Evolutionary conservation across 208 protist species (phyloP).

Genomic region (Trypanosoma cruzi): DNA sequence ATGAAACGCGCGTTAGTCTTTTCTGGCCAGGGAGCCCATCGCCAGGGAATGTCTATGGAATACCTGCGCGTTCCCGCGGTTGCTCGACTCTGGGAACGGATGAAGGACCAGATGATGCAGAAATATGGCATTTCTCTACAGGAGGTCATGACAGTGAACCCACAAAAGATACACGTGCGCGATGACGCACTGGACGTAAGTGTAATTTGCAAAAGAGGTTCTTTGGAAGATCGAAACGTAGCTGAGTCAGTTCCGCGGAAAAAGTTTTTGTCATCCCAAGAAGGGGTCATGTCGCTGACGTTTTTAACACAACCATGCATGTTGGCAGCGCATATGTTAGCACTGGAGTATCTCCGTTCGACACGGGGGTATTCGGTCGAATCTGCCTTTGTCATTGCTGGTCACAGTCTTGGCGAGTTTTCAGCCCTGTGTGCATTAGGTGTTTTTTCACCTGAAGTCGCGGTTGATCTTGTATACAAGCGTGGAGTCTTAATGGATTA

Average conservation of each 20-base stretch:
- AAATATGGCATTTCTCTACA: conserved; percentile 78
- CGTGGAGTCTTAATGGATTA: conserved; percentile 87
- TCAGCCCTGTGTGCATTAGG: conserved; percentile 71
- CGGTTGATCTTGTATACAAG: conserved; percentile 73
- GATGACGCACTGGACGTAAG: conserved; percentile 56
- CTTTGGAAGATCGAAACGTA: conserved; percentile 41
- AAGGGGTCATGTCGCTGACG: conserved; percentile 78
- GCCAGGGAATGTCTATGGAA: conserved; percentile 76
- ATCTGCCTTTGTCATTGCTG: conserved; percentile 45
- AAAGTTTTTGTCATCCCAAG: conserved; percentile 45
- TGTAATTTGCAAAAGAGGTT: conserved; percentile 37
- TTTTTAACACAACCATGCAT: conserved; percentile 86
- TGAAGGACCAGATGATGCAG: conserved; percentile 70
- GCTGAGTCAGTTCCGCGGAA: conserved; percentile 49
- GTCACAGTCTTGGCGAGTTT: conserved; percentile 91
- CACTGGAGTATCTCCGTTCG: conserved; percentile 27
- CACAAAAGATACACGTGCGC: conserved; percentile 42
- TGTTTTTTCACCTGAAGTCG: conserved; percentile 72
- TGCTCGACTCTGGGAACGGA: conserved; percentile 64
- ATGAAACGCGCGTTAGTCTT: conserved; percentile 70
- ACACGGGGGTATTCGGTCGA: conserved; percentile 27
- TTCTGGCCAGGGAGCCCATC: conserved; percentile 80
- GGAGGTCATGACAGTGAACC: conserved; percentile 79
- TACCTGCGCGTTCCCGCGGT: conserved; percentile 37
- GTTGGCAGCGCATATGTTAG: conserved; percentile 65